These are phyloP conservation scores for Suillus clintonianus DNA, from an alignment of 768 basidiomycete species.

Conservation along the genomic window DNA sequence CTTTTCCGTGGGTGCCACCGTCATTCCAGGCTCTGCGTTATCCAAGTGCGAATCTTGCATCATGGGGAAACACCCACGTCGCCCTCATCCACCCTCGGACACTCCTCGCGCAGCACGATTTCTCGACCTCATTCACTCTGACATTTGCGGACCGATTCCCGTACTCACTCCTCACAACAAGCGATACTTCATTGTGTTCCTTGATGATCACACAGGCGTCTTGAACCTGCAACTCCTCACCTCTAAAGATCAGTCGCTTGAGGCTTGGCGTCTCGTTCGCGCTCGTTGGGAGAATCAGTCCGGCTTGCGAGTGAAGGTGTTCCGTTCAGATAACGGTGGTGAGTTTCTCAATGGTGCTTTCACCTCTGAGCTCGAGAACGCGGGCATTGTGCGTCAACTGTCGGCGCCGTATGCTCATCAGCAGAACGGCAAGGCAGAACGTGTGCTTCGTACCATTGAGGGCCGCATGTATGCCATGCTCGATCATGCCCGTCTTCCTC, in stretches of 20 bases:
- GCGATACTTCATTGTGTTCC: conserved; percentile 12
- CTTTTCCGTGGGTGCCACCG: not conserved
- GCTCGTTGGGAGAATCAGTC: not conserved
- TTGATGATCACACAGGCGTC: conserved; percentile 16
- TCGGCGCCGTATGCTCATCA: conserved; percentile 10
- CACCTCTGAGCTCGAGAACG: not conserved
- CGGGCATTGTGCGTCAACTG: conserved; percentile 21
- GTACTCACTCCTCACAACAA: conserved; percentile 13
- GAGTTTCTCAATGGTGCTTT: not conserved
- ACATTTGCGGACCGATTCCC: conserved; percentile 21
- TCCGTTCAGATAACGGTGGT: not conserved
- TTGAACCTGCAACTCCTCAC: conserved; percentile 4
- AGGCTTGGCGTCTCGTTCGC: not conserved
- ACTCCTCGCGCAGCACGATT: not conserved
- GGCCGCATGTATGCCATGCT: not conserved
- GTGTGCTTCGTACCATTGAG: not conserved
- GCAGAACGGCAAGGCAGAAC: not conserved
- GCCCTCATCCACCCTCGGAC: not conserved
- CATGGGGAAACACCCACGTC: not conserved
- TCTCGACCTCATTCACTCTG: not conserved
- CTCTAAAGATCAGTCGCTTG: not conserved
- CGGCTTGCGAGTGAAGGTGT: not conserved
- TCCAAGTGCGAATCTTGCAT: not conserved
- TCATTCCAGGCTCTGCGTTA: not conserved
- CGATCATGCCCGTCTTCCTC: not conserved